phyloP scores from a whole-genome alignment of 768 basidiomycete genomes.

The Myochromella boudieri region DNA sequence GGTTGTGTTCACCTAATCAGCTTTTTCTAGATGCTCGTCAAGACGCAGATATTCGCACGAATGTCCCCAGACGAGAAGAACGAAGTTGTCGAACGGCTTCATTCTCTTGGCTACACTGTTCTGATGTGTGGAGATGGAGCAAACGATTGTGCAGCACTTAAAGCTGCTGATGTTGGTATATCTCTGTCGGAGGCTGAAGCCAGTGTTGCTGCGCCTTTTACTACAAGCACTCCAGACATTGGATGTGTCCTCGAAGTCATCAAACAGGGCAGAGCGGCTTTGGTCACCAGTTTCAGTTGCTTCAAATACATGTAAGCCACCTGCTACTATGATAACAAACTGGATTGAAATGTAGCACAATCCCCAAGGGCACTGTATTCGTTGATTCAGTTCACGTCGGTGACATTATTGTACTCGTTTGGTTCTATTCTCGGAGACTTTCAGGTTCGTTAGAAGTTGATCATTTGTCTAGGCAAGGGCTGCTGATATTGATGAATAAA shows the following conservation, averaged over 20 bases:
- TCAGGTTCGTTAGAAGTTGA: slow-evolving; percentile 54
- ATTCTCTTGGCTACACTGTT: slow-evolving; percentile 91
- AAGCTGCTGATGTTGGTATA: slow-evolving; percentile 97
- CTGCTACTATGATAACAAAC: neutral
- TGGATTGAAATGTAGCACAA: slow-evolving; percentile 10
- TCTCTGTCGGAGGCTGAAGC: slow-evolving; percentile 98
- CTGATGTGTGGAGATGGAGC: slow-evolving; percentile 99
- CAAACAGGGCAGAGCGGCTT: slow-evolving; percentile 91
- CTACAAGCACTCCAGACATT: slow-evolving; percentile 90
- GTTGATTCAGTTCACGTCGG: slow-evolving; percentile 97
- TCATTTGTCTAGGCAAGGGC: neutral
- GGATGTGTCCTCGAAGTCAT: slow-evolving; percentile 95
- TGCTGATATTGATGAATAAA: too few relatives aligned
- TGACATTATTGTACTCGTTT: slow-evolving; percentile 93
- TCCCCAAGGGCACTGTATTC: slow-evolving; percentile 90
- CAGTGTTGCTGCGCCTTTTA: slow-evolving; percentile 97
- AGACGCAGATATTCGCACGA: slow-evolving; percentile 93
- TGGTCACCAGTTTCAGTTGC: slow-evolving; percentile 98
- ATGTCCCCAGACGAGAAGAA: slow-evolving; percentile 99
- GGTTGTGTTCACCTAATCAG: neutral
- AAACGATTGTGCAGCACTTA: slow-evolving; percentile 97
- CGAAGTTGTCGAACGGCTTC: slow-evolving; percentile 93
- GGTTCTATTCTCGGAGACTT: slow-evolving; percentile 96
- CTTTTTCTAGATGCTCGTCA: slow-evolving; percentile 84
- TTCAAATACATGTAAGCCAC: slow-evolving; percentile 98